Percentiles rank a stretch among this genome's conserved stretches.
These are phyloP conservation scores for Bruguiera parviflora DNA, from an alignment of 345 rosid genomes.

Conservation along the genomic window DNA sequence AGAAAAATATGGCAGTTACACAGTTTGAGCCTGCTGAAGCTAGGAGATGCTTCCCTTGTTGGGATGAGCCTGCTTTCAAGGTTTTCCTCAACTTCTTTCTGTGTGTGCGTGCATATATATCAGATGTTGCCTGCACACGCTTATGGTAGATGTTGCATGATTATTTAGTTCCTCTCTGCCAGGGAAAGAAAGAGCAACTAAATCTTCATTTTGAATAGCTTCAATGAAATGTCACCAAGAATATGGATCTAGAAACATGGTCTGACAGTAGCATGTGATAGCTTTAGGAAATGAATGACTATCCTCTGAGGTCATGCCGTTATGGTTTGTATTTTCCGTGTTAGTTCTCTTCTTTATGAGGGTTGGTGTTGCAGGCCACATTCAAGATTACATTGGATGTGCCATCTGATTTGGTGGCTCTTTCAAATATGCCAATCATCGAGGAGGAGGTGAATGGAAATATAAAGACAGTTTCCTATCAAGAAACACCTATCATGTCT, in stretches of 20 bases:
- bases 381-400: constrained; percentile 88
- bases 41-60: constrained; percentile 90
- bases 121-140: too few species aligned
- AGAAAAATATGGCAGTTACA: constrained; percentile 96
- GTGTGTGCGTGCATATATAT: too few species aligned
- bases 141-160: neutral
- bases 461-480: constrained; percentile 59
- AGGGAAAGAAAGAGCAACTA: neutral
- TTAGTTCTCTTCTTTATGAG: neutral
- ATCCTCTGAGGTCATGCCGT: too few species aligned
- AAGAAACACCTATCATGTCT: constrained; percentile 93
- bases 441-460: constrained; percentile 72
- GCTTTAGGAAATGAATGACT: too few species aligned
- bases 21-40: constrained; percentile 99
- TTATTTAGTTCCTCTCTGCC: neutral
- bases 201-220: neutral
- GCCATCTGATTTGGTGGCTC: constrained; percentile 77
- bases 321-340: too few species aligned
- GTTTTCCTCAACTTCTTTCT: constrained; percentile 23
- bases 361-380: constrained; percentile 57
- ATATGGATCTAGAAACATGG: neutral
- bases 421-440: constrained; percentile 80
- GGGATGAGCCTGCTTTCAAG: constrained; percentile 99
- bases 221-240: neutral
- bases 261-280: too few species aligned